phyloP scores from a whole-genome alignment of 2,329 filamentous ascomycete species.

The Microcera coccophila region DNA sequence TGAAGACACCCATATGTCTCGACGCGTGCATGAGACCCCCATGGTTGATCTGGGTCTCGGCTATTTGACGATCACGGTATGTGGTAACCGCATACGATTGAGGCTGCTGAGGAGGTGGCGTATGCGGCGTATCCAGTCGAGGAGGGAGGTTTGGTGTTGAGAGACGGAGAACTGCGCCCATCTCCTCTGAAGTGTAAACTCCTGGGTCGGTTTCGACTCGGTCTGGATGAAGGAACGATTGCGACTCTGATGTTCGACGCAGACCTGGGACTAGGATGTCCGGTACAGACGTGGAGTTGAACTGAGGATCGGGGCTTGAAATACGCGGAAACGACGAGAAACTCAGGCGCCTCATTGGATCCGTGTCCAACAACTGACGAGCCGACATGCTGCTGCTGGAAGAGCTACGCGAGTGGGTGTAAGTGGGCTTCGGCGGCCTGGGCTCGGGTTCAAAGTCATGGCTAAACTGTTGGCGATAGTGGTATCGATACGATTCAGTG shows the following conservation, averaged over 20 bases:
- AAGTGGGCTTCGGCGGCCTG: constrained; percentile 18
- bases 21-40: constrained; percentile 22
- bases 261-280: constrained; percentile 8
- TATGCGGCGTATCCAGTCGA: constrained; percentile 22
- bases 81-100: not conserved
- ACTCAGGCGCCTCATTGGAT: constrained; percentile 17
- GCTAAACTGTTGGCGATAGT: constrained; percentile 15
- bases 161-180: constrained; percentile 17
- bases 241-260: constrained; percentile 8
- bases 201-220: constrained; percentile 10
- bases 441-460: constrained; percentile 13
- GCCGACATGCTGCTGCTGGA: constrained; percentile 21
- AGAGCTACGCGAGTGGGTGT: constrained; percentile 19
- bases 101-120: constrained; percentile 7
- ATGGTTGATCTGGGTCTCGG: constrained; percentile 16
- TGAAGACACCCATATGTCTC: constrained; percentile 22
- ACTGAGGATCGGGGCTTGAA: constrained; percentile 13
- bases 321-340: constrained; percentile 17
- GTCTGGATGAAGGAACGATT: constrained; percentile 17
- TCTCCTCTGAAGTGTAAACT: constrained; percentile 12
- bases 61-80: not conserved
- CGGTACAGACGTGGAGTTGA: constrained; percentile 5
- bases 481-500: constrained; percentile 25
- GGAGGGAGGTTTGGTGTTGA: constrained; percentile 23
- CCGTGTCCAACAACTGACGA: constrained; percentile 15